A percentile compares a stretch with the other conserved stretches of the same genome.
Conservation (phyloP, 768 basidiomycete species). For the Panaeolus papilionaceus region DNA sequence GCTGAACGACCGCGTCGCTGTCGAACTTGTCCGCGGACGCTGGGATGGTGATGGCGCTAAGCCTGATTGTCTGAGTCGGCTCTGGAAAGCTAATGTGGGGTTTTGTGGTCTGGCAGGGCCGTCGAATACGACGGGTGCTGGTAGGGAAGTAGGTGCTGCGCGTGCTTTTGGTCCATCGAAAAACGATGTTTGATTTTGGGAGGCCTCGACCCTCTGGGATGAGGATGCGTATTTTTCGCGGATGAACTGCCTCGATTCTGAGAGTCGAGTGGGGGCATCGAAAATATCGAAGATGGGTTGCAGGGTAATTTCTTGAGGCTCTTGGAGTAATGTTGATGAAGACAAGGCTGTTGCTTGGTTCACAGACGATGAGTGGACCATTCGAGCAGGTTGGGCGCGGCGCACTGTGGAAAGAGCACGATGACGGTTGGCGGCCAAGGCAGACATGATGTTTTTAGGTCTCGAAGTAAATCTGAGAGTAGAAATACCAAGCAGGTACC, state of each 20-base stretch:
- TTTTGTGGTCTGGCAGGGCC: slow-evolving; percentile 50
- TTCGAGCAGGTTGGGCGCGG: slow-evolving; percentile 24
- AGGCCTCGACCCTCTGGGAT: slow-evolving; percentile 12
- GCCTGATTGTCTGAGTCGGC: slow-evolving; percentile 29
- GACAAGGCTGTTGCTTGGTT: slow-evolving; percentile 30
- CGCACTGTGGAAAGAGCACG: slow-evolving; percentile 28
- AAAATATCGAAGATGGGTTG: slow-evolving; percentile 57
- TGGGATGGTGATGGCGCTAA: slow-evolving; percentile 24
- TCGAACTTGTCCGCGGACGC: slow-evolving; percentile 24
- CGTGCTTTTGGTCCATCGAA: slow-evolving; percentile 25
- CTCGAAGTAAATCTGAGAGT: slow-evolving; percentile 1
- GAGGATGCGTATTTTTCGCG: slow-evolving; percentile 24
- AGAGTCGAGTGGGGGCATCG: slow-evolving; percentile 50
- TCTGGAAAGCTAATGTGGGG: slow-evolving; percentile 29
- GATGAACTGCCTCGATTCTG: slow-evolving; percentile 38
- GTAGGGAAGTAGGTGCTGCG: slow-evolving; percentile 41
- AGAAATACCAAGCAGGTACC: slow-evolving; percentile 10
- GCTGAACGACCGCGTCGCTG: slow-evolving; percentile 27
- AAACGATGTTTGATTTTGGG: slow-evolving; percentile 19
- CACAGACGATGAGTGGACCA: slow-evolving; percentile 32
- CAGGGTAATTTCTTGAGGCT: slow-evolving; percentile 33
- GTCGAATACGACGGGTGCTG: slow-evolving; percentile 53
- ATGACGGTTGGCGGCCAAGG: slow-evolving; percentile 21
- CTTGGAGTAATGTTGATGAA: slow-evolving; percentile 23
- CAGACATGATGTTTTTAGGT: slow-evolving; percentile 17